Evolutionary conservation across 345 rosid genomes (phyloP).

Genomic region (Capsella bursapastoris): DNA sequence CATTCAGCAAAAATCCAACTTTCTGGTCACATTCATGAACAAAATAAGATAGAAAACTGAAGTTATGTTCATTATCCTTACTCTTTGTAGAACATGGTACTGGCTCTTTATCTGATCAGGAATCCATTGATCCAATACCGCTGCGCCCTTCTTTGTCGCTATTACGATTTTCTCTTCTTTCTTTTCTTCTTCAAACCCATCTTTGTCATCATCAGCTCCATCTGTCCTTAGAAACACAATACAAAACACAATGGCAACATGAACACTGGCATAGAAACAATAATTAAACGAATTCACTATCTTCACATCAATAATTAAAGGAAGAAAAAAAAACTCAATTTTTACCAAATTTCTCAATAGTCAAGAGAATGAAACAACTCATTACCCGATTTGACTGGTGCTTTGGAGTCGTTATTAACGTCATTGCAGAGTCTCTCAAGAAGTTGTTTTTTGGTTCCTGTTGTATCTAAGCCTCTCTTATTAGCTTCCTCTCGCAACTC

Average conservation of each 20-base stretch:
- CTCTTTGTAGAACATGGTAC: slow-evolving; percentile 80
- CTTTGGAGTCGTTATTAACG: slow-evolving; percentile 32
- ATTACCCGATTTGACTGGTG: background rate
- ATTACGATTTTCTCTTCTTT: slow-evolving; percentile 63
- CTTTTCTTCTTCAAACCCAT: slow-evolving; percentile 30
- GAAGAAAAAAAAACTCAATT: background rate
- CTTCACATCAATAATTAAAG: background rate
- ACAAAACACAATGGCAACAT: background rate
- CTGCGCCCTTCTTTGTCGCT: slow-evolving; percentile 81
- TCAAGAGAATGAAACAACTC: slow-evolving; percentile 3
- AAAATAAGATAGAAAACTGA: too few relatives aligned
- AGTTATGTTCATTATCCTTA: too few relatives aligned
- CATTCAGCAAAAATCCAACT: slow-evolving; percentile 7
- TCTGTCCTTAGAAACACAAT: slow-evolving; percentile 25
- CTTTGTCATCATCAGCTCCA: slow-evolving; percentile 38
- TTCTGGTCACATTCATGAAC: slow-evolving; percentile 15
- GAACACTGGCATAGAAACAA: background rate
- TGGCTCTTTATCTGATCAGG: slow-evolving; percentile 74
- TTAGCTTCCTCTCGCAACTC: slow-evolving; percentile 75
- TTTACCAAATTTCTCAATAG: background rate
- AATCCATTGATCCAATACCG: slow-evolving; percentile 75
- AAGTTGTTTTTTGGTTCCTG: slow-evolving; percentile 75
- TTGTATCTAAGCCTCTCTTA: slow-evolving; percentile 53
- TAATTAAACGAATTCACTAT: background rate
- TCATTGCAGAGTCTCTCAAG: slow-evolving; percentile 63